Evolutionary conservation across 331 rosid genomes (phyloP).

Genomic region (Rosa hybrid): DNA sequence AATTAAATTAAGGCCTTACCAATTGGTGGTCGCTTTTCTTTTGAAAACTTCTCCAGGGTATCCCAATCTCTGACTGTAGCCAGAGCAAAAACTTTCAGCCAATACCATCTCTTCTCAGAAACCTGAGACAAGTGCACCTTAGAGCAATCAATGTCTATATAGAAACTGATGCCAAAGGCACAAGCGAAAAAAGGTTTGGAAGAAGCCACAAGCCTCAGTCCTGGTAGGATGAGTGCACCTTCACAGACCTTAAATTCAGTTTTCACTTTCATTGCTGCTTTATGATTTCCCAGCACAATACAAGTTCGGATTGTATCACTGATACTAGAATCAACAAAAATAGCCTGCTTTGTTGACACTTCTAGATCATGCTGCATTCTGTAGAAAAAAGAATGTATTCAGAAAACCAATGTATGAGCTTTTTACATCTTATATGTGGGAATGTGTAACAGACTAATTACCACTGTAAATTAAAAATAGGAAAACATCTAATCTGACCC

Average conservation of each 20-base stretch:
- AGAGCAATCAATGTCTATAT: conserved; percentile 5
- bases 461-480: not conserved
- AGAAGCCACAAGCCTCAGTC: not conserved
- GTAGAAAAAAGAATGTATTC: conserved; percentile 28
- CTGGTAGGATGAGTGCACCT: conserved; percentile 10
- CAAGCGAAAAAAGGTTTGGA: not conserved
- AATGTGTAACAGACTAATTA: not conserved
- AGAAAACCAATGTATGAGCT: conserved; percentile 11
- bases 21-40: conserved; percentile 88
- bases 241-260: conserved; percentile 86
- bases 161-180: not conserved
- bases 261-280: conserved; percentile 90
- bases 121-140: conserved; percentile 52
- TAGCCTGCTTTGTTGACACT: conserved; percentile 91
- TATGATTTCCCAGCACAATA: conserved; percentile 94
- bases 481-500: not conserved
- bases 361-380: conserved; percentile 92
- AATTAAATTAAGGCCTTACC: conserved; percentile 45
- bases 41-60: conserved; percentile 84
- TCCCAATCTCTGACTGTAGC: conserved; percentile 95
- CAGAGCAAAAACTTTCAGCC: conserved; percentile 97
- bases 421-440: not conserved
- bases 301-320: conserved; percentile 96
- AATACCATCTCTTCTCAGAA: conserved; percentile 99
- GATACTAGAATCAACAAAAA: conserved; percentile 95